Evolutionary conservation across 805 yeast genomes (phyloP), one percentile per base, ranked within the genome.

Genomic region (Candida palmyrensis): DNA sequence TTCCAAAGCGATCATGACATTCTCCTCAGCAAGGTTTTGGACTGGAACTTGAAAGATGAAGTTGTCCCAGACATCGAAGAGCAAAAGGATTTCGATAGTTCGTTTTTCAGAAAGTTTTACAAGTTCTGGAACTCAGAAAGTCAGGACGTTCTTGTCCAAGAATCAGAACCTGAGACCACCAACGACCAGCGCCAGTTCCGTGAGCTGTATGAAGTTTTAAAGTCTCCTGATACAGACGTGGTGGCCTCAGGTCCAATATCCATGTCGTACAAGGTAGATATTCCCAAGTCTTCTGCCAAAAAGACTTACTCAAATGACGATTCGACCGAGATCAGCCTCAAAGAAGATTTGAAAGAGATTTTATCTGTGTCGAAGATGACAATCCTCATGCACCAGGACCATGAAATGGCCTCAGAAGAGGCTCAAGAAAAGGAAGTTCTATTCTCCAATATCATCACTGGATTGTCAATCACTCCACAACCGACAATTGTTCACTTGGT

Each of bases 401-500:
- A 25, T 17, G 9, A 4, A 4, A 7, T 4, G 8, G 13, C 32
- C 5, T 23, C 33, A 26, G 19, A 24, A 24, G 29, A 37, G 8
- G 13, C 35, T 4, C 27, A 31, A 12, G 32, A 3, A 18, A 30
- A 35, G 23, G 36, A 45, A 33, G 38, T 40, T 36, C 36, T 44
- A 33, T 37, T 41, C 33, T 44, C 44, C 4, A 48, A 43, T 25
- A 45, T 42, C 7, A 42, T 60, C 12, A 19, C 37, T 14, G 44
- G 38, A 15, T 38, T 60, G 18, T 48, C 45, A 25, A 55, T 61
- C 19, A 47, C 43, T 12, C 67, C 67, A 3, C 62, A 58, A 38
- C 59, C 65, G 18, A 49, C 51, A 31, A 42, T 49, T 13, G 53
- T 60, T 5, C 45, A 57, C 35, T 44, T 61, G 26, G 40, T 38